Evolutionary conservation across 345 rosid species (phyloP).

Genomic region (Salix arbutifolia): DNA sequence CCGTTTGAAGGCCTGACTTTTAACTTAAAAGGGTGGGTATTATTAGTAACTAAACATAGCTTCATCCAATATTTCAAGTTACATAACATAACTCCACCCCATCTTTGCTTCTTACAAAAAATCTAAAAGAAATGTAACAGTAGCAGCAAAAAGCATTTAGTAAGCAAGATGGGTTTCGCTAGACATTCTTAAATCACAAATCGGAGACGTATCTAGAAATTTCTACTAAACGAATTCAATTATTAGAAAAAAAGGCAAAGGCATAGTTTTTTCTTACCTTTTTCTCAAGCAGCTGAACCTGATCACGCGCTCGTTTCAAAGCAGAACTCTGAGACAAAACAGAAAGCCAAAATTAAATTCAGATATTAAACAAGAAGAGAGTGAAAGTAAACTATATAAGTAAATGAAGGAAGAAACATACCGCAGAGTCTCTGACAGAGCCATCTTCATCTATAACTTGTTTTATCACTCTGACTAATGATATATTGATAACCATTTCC

Average conservation of each 20-base stretch:
- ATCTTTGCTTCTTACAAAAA: neutral
- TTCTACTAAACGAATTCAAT: neutral
- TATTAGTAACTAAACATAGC: too few relatives aligned
- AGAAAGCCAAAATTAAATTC: conserved; percentile 1
- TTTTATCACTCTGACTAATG: conserved; percentile 53
- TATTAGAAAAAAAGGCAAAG: neutral
- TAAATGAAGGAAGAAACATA: conserved; percentile 31
- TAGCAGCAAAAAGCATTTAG: too few relatives aligned
- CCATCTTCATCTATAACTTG: conserved; percentile 78
- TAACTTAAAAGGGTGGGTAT: too few relatives aligned
- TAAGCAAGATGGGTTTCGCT: too few relatives aligned
- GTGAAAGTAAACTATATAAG: neutral
- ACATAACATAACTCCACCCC: neutral
- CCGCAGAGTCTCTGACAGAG: conserved; percentile 78
- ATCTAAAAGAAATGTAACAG: too few relatives aligned
- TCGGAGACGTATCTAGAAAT: neutral
- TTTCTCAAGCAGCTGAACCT: conserved; percentile 58
- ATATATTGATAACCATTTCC: conserved; percentile 46
- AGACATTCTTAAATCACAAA: too few relatives aligned
- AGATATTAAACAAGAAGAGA: conserved; percentile 10
- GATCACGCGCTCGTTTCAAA: conserved; percentile 61
- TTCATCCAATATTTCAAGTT: neutral
- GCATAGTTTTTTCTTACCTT: conserved; percentile 39
- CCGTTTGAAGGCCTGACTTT: neutral
- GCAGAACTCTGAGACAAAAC: conserved; percentile 58